These are phyloP conservation scores for Hypoxylon sp. DNA, from an alignment of 2,329 filamentous ascomycete species.

Conservation along the genomic window DNA sequence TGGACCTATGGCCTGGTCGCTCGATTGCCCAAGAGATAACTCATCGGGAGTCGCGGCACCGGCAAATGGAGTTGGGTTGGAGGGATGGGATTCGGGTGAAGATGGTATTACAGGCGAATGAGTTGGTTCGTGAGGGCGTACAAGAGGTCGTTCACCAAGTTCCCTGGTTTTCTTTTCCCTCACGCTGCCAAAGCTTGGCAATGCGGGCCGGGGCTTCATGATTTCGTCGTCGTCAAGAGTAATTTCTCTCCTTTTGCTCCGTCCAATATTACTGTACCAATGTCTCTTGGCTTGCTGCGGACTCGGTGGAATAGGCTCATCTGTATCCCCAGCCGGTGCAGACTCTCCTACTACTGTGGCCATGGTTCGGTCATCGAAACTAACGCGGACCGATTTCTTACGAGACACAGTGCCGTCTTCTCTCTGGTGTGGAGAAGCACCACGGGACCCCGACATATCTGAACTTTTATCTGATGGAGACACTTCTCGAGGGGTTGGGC, in stretches of 20 bases:
- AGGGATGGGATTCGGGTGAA: slow-evolving; percentile 51
- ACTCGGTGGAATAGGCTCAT: slow-evolving; percentile 59
- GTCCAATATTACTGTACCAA: slow-evolving; percentile 68
- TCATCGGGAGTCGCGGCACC: slow-evolving; percentile 54
- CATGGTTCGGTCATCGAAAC: slow-evolving; percentile 79
- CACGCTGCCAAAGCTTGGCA: slow-evolving; percentile 83
- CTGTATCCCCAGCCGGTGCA: slow-evolving; percentile 56
- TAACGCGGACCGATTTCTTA: slow-evolving; percentile 80
- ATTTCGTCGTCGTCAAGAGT: slow-evolving; percentile 73
- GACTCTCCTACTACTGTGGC: slow-evolving; percentile 67
- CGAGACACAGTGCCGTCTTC: slow-evolving; percentile 61
- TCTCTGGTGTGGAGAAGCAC: slow-evolving; percentile 47
- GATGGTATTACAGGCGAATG: slow-evolving; percentile 50
- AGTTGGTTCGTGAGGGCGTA: slow-evolving; percentile 65
- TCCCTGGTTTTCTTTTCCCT: slow-evolving; percentile 72
- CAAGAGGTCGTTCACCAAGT: slow-evolving; percentile 69
- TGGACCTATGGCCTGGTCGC: slow-evolving; percentile 71
- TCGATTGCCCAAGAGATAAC: slow-evolving; percentile 66
- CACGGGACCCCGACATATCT: slow-evolving; percentile 58
- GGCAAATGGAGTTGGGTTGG: slow-evolving; percentile 45
- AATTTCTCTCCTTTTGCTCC: slow-evolving; percentile 67
- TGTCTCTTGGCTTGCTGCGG: slow-evolving; percentile 61
- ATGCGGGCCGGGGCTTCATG: slow-evolving; percentile 81
- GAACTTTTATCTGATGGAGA: slow-evolving; percentile 67
- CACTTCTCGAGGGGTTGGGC: slow-evolving; percentile 64